Percentiles rank a stretch among this genome's conserved stretches.
Conservation (phyloP, 1,284 basidiomycete species). For the Sanghuangporus weigelae region DNA sequence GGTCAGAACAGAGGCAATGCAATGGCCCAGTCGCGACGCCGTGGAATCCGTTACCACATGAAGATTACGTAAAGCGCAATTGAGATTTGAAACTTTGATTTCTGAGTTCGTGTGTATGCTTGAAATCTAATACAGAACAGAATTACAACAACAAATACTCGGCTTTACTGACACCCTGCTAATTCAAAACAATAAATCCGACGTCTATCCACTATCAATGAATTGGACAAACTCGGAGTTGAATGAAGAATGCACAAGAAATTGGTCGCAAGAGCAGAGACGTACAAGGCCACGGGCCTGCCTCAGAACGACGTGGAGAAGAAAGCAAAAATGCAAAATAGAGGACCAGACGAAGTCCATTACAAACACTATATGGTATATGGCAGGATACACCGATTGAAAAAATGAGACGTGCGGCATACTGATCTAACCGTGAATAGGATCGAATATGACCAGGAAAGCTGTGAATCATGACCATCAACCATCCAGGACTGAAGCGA, state of each 20-base stretch:
- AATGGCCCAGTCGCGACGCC: neutral
- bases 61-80: neutral
- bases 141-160: neutral
- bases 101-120: neutral
- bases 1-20: neutral
- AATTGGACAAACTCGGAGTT: neutral
- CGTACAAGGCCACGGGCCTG: neutral
- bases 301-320: neutral
- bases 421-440: constrained; percentile 3
- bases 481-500: neutral
- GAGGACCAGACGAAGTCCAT: constrained; percentile 4
- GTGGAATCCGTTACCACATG: neutral
- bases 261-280: neutral
- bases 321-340: neutral
- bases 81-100: too few species aligned
- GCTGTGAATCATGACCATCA: neutral
- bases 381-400: constrained; percentile 1
- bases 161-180: too few species aligned
- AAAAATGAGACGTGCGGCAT: neutral
- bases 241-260: neutral
- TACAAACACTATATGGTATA: constrained; percentile 12
- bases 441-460: neutral
- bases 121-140: neutral
- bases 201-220: too few species aligned
- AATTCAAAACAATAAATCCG: too few species aligned